These are phyloP conservation scores for Pestalotiopsis sp. DNA, from an alignment of 2,329 filamentous ascomycete species.

Conservation along the genomic window DNA sequence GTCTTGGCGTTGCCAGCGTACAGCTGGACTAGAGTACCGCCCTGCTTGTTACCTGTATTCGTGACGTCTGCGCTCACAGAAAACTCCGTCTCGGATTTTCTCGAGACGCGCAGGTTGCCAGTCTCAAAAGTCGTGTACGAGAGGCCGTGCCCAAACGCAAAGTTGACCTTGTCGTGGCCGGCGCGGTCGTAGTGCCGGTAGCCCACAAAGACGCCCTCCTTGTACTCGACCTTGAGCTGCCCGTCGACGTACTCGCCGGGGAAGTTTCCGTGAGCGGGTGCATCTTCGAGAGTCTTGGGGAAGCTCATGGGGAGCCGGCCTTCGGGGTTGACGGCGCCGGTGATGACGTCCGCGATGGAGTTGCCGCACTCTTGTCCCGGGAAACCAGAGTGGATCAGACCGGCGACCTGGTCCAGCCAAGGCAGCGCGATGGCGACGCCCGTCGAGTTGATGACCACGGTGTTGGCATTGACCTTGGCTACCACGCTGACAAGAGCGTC, in stretches of 20 bases:
- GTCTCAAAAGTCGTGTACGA: conserved; percentile 59
- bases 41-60: conserved; percentile 59
- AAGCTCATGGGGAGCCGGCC: conserved; percentile 68
- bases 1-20: conserved; percentile 40
- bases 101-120: conserved; percentile 44
- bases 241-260: conserved; percentile 44
- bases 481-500: conserved; percentile 63
- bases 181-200: conserved; percentile 69
- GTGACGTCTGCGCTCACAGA: conserved; percentile 55
- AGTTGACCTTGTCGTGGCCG: conserved; percentile 59
- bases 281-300: conserved; percentile 62
- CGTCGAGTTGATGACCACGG: conserved; percentile 65
- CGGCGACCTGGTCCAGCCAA: conserved; percentile 58
- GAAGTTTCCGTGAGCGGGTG: conserved; percentile 68
- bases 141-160: conserved; percentile 68
- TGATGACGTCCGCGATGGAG: conserved; percentile 68
- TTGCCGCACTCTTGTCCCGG: conserved; percentile 72
- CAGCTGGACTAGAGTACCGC: conserved; percentile 59
- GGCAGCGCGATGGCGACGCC: conserved; percentile 66
- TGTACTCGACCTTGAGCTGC: conserved; percentile 64
- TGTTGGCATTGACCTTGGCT: conserved; percentile 59
- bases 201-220: conserved; percentile 72
- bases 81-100: conserved; percentile 40
- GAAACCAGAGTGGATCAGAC: conserved; percentile 69
- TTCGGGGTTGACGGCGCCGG: conserved; percentile 66